Percentiles rank a stretch among this genome's conserved stretches.
Evolutionary conservation across 495 filamentous ascomycete species (phyloP).

Genomic region (Sordaria brevicollis): DNA sequence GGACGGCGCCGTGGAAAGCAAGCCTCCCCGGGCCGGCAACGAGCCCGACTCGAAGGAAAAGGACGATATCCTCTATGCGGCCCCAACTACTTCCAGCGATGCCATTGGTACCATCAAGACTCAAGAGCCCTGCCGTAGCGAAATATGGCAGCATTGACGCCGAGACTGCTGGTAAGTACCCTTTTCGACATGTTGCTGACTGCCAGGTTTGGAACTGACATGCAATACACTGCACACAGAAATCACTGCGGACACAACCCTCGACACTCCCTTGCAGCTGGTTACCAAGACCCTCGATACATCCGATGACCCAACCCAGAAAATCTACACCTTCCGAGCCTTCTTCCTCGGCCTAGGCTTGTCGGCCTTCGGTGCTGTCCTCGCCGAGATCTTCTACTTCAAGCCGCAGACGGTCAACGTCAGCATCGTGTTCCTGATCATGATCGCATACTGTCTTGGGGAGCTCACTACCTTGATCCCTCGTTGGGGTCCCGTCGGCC

Average conservation of each 20-base stretch:
- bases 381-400: constrained; percentile 33
- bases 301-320: constrained; percentile 24
- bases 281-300: constrained; percentile 16
- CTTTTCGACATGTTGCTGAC: neutral
- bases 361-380: constrained; percentile 21
- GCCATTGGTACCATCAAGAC: neutral
- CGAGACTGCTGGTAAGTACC: neutral
- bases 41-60: neutral
- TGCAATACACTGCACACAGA: neutral
- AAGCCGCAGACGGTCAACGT: constrained; percentile 36
- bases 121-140: neutral
- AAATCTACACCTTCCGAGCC: constrained; percentile 23
- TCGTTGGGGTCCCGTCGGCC: constrained; percentile 19
- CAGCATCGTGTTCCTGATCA: constrained; percentile 32
- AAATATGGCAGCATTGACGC: neutral
- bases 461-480: constrained; percentile 29
- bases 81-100: neutral
- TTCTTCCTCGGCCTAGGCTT: constrained; percentile 24
- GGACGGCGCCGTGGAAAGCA: neutral
- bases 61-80: neutral
- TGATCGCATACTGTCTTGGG: constrained; percentile 27
- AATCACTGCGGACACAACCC: neutral
- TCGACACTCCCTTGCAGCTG: neutral
- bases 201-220: neutral
- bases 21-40: neutral